A percentile compares a stretch with the other conserved stretches of the same genome.
phyloP scores from a whole-genome alignment of 805 yeast genomes.

The Lipomyces yamadae region DNA sequence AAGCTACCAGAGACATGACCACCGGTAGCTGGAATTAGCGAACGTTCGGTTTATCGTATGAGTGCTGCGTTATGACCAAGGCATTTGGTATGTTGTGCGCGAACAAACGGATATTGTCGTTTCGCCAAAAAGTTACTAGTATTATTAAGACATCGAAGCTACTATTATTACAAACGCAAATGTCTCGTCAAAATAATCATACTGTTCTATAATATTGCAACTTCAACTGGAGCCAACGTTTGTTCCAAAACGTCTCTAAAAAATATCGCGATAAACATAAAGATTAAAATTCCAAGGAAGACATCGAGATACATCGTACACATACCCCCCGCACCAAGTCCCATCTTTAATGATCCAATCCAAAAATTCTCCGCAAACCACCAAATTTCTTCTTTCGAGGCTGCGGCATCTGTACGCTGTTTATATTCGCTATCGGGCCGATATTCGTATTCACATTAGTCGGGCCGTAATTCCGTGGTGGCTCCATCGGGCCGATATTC shows the following conservation, averaged over 20 bases:
- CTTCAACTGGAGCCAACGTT: too few species aligned
- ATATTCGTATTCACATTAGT: neutral
- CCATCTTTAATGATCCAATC: conserved; percentile 11
- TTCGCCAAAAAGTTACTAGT: too few species aligned
- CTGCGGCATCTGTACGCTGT: conserved; percentile 16
- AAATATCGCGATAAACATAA: neutral
- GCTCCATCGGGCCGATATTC: conserved; percentile 5
- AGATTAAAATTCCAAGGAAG: neutral
- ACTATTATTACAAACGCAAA: too few species aligned
- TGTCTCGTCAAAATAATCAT: too few species aligned
- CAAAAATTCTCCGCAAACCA: conserved; percentile 24
- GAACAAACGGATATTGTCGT: too few species aligned
- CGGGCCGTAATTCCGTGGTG: neutral
- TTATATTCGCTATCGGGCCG: conserved; percentile 10
- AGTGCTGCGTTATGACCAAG: too few species aligned
- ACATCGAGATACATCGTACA: neutral
- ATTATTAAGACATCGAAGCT: too few species aligned
- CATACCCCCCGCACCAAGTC: neutral
- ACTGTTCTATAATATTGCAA: too few species aligned
- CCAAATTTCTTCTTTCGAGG: conserved; percentile 31
- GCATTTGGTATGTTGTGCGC: too few species aligned
- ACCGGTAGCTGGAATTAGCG: too few species aligned
- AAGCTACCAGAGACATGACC: too few species aligned
- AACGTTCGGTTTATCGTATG: too few species aligned
- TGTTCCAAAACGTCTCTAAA: neutral